Evolutionary conservation across 1,139 yeast species (phyloP).

Genomic region (Pichia sp.): DNA sequence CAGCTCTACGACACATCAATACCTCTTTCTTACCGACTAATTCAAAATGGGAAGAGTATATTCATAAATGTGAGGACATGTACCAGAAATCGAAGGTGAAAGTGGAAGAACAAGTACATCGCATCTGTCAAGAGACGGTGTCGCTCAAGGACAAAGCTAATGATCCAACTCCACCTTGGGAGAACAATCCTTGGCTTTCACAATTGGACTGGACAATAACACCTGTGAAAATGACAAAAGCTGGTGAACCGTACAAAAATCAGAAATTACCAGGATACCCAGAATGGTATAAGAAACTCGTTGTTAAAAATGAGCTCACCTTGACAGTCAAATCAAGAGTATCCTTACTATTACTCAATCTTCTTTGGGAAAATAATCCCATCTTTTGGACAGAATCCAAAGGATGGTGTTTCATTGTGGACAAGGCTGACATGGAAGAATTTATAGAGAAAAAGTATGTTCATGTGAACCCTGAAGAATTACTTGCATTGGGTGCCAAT

Average conservation of each 20-base stretch:
- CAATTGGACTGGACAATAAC: slow-evolving; percentile 84
- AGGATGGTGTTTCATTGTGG: slow-evolving; percentile 87
- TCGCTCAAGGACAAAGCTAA: slow-evolving; percentile 22
- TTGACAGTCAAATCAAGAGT: slow-evolving; percentile 68
- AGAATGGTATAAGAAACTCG: slow-evolving; percentile 81
- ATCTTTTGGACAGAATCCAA: slow-evolving; percentile 62
- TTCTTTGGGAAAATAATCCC: slow-evolving; percentile 85
- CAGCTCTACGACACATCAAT: slow-evolving; percentile 73
- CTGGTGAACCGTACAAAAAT: slow-evolving; percentile 67
- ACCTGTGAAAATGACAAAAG: slow-evolving; percentile 56
- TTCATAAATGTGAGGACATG: slow-evolving; percentile 58
- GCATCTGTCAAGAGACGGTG: slow-evolving; percentile 57
- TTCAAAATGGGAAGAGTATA: slow-evolving; percentile 62
- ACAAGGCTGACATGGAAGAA: slow-evolving; percentile 30
- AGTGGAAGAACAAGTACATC: slow-evolving; percentile 52
- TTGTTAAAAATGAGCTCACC: slow-evolving; percentile 45
- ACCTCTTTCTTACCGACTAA: slow-evolving; percentile 79
- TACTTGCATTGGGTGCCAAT: background rate
- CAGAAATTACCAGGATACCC: slow-evolving; percentile 90
- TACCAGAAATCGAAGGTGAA: slow-evolving; percentile 53
- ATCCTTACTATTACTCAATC: slow-evolving; percentile 66
- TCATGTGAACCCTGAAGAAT: slow-evolving; percentile 8
- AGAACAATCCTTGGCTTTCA: slow-evolving; percentile 75
- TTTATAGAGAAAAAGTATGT: slow-evolving; percentile 49
- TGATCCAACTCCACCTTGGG: slow-evolving; percentile 31